These are phyloP conservation scores for Pseudonitzschia delicatissima DNA, from an alignment of 108 stramenopile species.

Conservation along the genomic window DNA sequence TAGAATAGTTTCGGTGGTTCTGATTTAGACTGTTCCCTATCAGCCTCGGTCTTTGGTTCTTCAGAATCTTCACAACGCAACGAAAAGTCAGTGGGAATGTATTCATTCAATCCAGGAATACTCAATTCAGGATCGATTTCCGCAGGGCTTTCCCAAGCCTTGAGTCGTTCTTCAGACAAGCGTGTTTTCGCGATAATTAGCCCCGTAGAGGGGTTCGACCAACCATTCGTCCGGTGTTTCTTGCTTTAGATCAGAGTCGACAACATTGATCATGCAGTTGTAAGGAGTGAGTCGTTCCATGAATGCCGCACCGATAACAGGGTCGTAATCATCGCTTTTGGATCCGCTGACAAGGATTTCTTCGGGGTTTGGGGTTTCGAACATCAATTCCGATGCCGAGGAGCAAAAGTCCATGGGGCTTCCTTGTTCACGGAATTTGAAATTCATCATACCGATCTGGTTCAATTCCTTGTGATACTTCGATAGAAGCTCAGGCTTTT, in stretches of 20 bases:
- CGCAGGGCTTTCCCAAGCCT: slow-evolving; percentile 59
- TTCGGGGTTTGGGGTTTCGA: slow-evolving; percentile 45
- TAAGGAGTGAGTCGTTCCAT: slow-evolving; percentile 69
- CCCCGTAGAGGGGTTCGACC: slow-evolving; percentile 89
- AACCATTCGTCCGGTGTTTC: slow-evolving; percentile 56
- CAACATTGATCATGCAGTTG: slow-evolving; percentile 67
- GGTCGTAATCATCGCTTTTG: slow-evolving; percentile 53
- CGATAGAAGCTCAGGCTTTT: slow-evolving; percentile 46
- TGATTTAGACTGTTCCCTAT: background rate
- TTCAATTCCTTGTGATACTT: slow-evolving; percentile 77
- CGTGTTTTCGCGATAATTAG: slow-evolving; percentile 57
- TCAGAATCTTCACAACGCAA: slow-evolving; percentile 63
- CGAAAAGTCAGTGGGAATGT: slow-evolving; percentile 79
- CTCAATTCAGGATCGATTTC: slow-evolving; percentile 54
- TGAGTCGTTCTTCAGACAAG: slow-evolving; percentile 46
- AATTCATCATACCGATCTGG: slow-evolving; percentile 56
- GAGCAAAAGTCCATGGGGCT: slow-evolving; percentile 83
- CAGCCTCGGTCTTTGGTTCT: slow-evolving; percentile 10
- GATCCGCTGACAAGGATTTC: slow-evolving; percentile 54
- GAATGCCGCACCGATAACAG: slow-evolving; percentile 56
- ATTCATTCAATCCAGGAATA: slow-evolving; percentile 75
- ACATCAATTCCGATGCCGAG: slow-evolving; percentile 63
- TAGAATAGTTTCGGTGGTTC: slow-evolving; percentile 49
- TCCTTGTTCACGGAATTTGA: slow-evolving; percentile 80
- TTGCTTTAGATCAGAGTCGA: slow-evolving; percentile 55